Evolutionary conservation across 1,139 yeast species (phyloP), one percentile per base, ranked within the genome.

Genomic region (Sugiyamaella castrensis): DNA sequence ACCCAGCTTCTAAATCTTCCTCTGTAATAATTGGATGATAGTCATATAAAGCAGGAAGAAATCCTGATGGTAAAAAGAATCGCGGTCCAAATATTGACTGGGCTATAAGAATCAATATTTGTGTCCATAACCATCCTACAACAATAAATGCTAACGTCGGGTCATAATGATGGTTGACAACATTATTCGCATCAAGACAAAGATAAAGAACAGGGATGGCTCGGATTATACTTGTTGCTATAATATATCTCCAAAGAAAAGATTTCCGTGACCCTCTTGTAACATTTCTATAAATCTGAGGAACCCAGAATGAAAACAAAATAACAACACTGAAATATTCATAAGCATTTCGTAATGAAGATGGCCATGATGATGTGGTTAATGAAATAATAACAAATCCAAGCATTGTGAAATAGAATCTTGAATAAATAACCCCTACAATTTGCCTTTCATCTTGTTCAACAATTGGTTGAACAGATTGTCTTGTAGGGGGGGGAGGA

Each of bases 291-390:
- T 82, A 79, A 44, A 88, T 84, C 65, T 91, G 98, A 0, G 97
- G 97, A n/a, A 85, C 58, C 97, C 97, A 91, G 57, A 79, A 81
- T 0, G 95, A 86, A 63, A 82, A 86, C 30, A 84, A 62, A 1
- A 74, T 50, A 1, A 81, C 53, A 5, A 84, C 63, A 0, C 78
- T 69, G 1, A 75, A 48, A 52, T 77, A 81, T 62, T 88, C 96
- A 61, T 82, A 79, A 2, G 72, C 59, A 19, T 67, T 66, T 48
- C 96, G 72, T 40, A 79, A 68, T 11, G 66, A 68, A 29, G 72
- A 71, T 33, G 92, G 80, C 95, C 95, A 87, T 33, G 79, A 67
- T 1, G 76, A 63, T 1, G 88, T 74, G 50, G 80, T 81, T 38
- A 84, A 55, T 0, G 84, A 68, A 3, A 84, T 54, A 57, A 87